Base-by-base conservation (phyloP, 2,329 filamentous ascomycete genomes). In the Aspergillus flavus region DNA sequence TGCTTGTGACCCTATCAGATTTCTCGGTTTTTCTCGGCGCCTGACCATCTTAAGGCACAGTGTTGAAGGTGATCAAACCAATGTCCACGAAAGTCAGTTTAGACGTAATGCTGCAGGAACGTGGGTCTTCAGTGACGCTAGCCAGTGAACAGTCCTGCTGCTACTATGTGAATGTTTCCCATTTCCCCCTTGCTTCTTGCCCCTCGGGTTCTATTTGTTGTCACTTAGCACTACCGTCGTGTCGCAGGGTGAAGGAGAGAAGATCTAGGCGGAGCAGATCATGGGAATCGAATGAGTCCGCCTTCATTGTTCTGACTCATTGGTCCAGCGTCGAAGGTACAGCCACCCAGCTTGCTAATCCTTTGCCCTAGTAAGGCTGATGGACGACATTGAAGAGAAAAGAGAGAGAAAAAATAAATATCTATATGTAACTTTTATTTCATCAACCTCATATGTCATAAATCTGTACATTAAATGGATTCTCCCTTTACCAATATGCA, bases 1-100 rank as follows among this genome's bases (percentile, higher is more conserved):
- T 41, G 50, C 66, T 63, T 64, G 64, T 68, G 64, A 66, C 62
- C 63, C 66, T 68, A 64, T 65, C 48, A 63, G 46, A 64, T 50
- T 48, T 26, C 32, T 52, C 57, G 23, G 45, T 52, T 59, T 52
- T 28, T 41, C 57, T 5, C 21, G 45, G 45, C 57, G 32, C 30
- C 43, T 59, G 57, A 59, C 57, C 57, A 14, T 30, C 30, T 30
- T 6, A 48, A 41, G 45, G 57, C 21, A 48, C 48, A 52, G 6
- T n/a, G 12, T 21, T 32, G 28, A 32, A n/a, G 3, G 16, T 34
- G 48, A 52, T 30, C 26, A 16, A 50, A 28, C 46, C 23, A 28
- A 50, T 16, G 26, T 7, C 46, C 16, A 3, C 48, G n/a, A 30
- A 34, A 48, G 11, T n/a, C 46, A 21, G 12, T 16, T n/a, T 52